Evolutionary conservation across 2,329 filamentous ascomycete species (phyloP).

Genomic region (Xylariaceae sp.): DNA sequence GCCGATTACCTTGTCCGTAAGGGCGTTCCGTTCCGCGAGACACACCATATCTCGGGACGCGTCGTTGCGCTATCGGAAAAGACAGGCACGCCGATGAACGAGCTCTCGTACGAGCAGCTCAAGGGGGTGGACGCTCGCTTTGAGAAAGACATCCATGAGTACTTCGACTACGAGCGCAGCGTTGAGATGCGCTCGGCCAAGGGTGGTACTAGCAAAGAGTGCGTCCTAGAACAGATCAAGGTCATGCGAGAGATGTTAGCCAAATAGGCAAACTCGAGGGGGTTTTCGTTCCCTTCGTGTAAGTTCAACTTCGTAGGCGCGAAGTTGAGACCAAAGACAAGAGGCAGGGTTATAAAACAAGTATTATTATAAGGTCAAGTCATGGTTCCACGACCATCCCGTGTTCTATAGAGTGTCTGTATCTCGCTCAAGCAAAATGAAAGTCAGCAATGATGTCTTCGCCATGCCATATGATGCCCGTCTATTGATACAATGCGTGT

Average conservation of each 20-base stretch:
- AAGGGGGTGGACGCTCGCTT: conserved; percentile 41
- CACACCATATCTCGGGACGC: conserved; percentile 74
- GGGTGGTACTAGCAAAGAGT: conserved; percentile 66
- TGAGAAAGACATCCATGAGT: conserved; percentile 62
- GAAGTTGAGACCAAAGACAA: no score
- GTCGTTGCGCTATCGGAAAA: conserved; percentile 71
- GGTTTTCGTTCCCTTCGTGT: no score
- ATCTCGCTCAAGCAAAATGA: not conserved
- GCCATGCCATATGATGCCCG: conserved; percentile 1
- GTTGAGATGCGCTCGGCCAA: conserved; percentile 75
- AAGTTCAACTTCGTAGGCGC: no score
- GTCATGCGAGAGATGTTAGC: conserved; percentile 37
- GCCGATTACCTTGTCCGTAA: conserved; percentile 65
- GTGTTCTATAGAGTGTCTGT: not conserved
- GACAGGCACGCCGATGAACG: conserved; percentile 63
- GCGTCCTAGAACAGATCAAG: conserved; percentile 61
- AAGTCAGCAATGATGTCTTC: not conserved
- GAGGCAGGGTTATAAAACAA: no score
- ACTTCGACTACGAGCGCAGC: conserved; percentile 77
- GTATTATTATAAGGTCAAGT: no score
- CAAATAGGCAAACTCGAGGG: not conserved
- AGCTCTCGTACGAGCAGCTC: conserved; percentile 52
- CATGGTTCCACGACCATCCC: not conserved
- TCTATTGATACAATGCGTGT: not conserved
- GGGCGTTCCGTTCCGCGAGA: conserved; percentile 77